Evolutionary conservation across 257 asterid species (phyloP).

Genomic region (Solanum bulbocastanum): DNA sequence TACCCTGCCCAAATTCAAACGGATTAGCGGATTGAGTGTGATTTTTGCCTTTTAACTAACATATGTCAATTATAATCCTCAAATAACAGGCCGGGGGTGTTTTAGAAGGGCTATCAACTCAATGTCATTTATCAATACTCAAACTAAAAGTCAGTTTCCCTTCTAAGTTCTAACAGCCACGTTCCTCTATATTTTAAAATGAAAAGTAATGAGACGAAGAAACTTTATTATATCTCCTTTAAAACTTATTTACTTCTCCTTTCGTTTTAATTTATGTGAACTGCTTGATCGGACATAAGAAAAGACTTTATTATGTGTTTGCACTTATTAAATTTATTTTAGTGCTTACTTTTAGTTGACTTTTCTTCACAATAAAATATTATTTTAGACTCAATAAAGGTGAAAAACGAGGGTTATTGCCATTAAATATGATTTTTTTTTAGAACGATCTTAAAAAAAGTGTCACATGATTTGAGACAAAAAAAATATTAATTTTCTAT

Average conservation of each 20-base stretch:
- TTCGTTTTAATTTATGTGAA: neutral
- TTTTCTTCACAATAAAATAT: neutral
- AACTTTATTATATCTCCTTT: neutral
- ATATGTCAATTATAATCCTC: no score
- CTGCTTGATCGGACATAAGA: accelerated
- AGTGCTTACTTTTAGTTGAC: accelerated
- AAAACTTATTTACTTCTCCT: neutral
- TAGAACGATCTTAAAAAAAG: no score
- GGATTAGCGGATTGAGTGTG: no score
- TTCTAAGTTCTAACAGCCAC: neutral
- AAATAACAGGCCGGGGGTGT: neutral
- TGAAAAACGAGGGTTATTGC: neutral
- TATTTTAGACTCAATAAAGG: no score
- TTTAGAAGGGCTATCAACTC: neutral
- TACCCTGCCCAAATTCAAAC: neutral
- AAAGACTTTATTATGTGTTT: no score
- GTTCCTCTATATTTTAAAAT: neutral
- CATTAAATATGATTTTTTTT: neutral
- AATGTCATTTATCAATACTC: neutral
- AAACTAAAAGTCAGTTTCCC: neutral
- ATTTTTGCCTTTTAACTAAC: no score
- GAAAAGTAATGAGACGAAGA: neutral
- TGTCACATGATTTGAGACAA: no score
- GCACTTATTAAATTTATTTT: neutral
- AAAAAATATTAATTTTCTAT: neutral